Base-by-base conservation (phyloP, 2,329 filamentous ascomycete genomes). In the Cercospora canescens region DNA sequence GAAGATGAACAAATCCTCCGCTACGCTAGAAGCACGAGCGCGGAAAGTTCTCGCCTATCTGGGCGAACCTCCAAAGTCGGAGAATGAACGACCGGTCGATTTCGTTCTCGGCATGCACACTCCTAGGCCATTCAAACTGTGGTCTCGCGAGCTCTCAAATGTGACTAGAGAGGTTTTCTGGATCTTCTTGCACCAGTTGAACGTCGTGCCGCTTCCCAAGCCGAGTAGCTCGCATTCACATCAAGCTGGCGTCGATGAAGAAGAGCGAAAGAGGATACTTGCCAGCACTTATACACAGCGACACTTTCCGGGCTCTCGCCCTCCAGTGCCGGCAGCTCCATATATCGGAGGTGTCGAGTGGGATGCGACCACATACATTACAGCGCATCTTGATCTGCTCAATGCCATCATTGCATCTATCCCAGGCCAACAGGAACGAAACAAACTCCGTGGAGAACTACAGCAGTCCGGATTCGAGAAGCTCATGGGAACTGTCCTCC, bases 101-200 rank as follows among this genome's bases (percentile, higher is more conserved):
- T 98, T 98, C 76, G 93, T 98, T 55, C 82, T 94, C 24, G 91
- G 94, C 67, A 98, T 98, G 88, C 90, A 91, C 72, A 89, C 90
- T 37, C 88, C 93, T 58, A 87, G 94, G 0, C 94, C 94, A 0
- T 99, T 97, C 78, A 91, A 93, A 35, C 87, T 96, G 2, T 99
- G 94, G 94, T 93, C 90, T 80, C 95, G 94, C 78, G 95, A 99
- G 80, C 88, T 94, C 18, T 89, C 90, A 66, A 94, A 91, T 73
- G 94, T 98, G 56, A 97, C 94, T 48, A 97, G 97, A 79, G 94
- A 99, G 78, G 94, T 98, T 30, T 99, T 99, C 77, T 99, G 94
- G 94, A 98, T 98, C 76, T 99, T 98, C 81, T 85, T 98, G 62
- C 94, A 98, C 79, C 91, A 96, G 72, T 84, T 96, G 65, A 98